Percentiles rank a stretch among this genome's conserved stretches.
phyloP scores from a whole-genome alignment of 2,329 filamentous ascomycete genomes.

The Cytospora piceae region DNA sequence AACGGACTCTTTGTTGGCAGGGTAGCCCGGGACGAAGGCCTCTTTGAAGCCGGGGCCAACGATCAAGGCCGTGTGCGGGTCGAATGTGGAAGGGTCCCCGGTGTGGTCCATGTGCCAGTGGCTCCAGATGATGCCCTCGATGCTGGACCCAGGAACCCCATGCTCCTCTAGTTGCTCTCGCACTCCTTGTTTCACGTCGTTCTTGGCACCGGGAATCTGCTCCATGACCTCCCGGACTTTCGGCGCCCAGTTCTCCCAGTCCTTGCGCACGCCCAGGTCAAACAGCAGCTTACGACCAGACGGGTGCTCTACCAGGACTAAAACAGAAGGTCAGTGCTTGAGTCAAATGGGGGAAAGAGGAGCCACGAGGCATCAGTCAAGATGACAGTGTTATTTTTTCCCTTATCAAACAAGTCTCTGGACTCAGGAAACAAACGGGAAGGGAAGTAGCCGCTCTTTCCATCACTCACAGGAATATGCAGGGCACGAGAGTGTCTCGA shows the following conservation, averaged over 20 bases:
- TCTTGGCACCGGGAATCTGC: conserved; percentile 36
- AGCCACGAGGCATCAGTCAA: no score
- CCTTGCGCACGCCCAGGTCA: conserved; percentile 45
- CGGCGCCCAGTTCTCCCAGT: conserved; percentile 45
- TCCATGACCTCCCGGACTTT: conserved; percentile 23
- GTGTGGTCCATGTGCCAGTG: conserved; percentile 39
- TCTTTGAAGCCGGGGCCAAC: conserved; percentile 41
- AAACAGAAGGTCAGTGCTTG: no score
- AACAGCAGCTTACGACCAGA: conserved; percentile 39
- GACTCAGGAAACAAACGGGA: no score
- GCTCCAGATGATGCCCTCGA: conserved; percentile 37
- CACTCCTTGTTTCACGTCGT: conserved; percentile 47
- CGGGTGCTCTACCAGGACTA: conserved; percentile 50
- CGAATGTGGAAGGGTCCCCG: conserved; percentile 36
- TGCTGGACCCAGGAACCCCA: conserved; percentile 31
- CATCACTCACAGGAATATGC: conserved; percentile 42
- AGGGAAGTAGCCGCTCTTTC: no score
- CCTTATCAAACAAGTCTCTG: no score
- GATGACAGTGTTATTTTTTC: no score
- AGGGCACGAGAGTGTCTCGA: conserved; percentile 42
- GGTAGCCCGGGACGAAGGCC: conserved; percentile 31
- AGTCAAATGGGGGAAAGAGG: no score
- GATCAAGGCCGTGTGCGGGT: conserved; percentile 33
- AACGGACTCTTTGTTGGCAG: conserved; percentile 27
- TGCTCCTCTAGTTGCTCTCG: conserved; percentile 45